These are phyloP conservation scores for Eucalyptus sideroxylon DNA, from an alignment of 345 rosid species.

Conservation along the genomic window DNA sequence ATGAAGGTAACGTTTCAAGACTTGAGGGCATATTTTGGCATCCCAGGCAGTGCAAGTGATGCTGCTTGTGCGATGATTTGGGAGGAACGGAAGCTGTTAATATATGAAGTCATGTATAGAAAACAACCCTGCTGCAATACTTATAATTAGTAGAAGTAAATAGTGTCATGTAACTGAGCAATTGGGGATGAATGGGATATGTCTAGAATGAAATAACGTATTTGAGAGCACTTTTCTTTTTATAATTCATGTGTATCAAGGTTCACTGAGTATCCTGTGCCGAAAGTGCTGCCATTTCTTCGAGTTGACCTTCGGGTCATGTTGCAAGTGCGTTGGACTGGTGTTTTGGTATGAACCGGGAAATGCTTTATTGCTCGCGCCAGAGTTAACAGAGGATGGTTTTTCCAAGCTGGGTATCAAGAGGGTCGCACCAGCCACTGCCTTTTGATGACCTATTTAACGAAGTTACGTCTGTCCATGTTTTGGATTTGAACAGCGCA, in stretches of 20 bases:
- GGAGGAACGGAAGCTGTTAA: neutral
- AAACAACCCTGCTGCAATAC: slow-evolving; percentile 4
- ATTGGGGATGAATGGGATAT: neutral
- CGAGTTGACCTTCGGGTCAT: neutral
- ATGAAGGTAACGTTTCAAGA: neutral
- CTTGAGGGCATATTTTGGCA: slow-evolving; percentile 6
- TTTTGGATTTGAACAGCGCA: neutral
- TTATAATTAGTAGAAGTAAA: slow-evolving; percentile 4
- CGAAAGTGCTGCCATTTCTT: neutral
- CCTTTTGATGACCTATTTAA: neutral
- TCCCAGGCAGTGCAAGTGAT: slow-evolving; percentile 26
- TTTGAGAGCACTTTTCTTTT: neutral
- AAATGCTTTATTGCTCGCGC: neutral
- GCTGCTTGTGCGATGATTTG: slow-evolving; percentile 30
- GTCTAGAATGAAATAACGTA: neutral
- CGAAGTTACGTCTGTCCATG: neutral
- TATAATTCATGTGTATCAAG: neutral
- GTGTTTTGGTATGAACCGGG: neutral
- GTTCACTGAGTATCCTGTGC: neutral
- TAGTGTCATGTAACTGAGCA: neutral
- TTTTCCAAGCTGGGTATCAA: neutral
- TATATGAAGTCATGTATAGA: slow-evolving; percentile 6
- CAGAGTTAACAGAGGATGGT: neutral
- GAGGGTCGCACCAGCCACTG: neutral
- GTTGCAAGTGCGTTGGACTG: neutral